Base-by-base conservation (phyloP, 176 grass and related monocot species). In the Avena eriantha region DNA sequence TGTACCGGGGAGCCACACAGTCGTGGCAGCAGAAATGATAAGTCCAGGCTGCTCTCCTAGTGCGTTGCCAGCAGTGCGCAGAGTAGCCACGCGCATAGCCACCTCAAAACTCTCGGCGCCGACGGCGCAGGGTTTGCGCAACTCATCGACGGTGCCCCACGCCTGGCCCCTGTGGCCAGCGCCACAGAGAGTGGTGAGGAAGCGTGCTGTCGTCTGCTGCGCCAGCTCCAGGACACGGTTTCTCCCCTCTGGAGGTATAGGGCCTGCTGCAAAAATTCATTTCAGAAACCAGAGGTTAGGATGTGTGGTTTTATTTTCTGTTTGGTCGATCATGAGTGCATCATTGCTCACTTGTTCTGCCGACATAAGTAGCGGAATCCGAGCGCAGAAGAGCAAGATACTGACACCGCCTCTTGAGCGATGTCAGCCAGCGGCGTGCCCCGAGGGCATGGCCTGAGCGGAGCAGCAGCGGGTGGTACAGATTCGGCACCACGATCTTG, bases 1-100 rank as follows among this genome's bases (percentile, higher is more conserved):
- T 46, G 34, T 23, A 29, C 41, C 48, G 5, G 86, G 89, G 23
- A 94, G 74, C 83, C 83, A 77, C 51, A 91, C 86, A 4, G 84
- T 86, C 0, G 86, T 63, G 1, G 71, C 9, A 55, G 80, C 86
- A 26, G 80, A 84, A 34, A 94, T 21, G 4, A 93, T 76, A 19
- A 64, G 7, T 7, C 70, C 84, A 0, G 59, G 9, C 14, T 80
- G 83, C 23, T 65, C 83, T 12, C 83, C 92, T 0, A 69, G 75
- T 45, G 26, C 56, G 18, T 13, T 14, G 3, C 36, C 72, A 26
- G 77, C 61, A 46, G 45, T 23, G 4, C 19, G 70, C 70, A 58
- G n/a, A 4, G 65, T 56, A 36, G 45, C 78, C 76, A 94, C 78
- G 19, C 76, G 92, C 69, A 94, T 71, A 0, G 45, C 19, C 24